A percentile compares a stretch with the other conserved stretches of the same genome.
Evolutionary conservation across 495 filamentous ascomycete species (phyloP).

Genomic region (Penicillium samsonianum): DNA sequence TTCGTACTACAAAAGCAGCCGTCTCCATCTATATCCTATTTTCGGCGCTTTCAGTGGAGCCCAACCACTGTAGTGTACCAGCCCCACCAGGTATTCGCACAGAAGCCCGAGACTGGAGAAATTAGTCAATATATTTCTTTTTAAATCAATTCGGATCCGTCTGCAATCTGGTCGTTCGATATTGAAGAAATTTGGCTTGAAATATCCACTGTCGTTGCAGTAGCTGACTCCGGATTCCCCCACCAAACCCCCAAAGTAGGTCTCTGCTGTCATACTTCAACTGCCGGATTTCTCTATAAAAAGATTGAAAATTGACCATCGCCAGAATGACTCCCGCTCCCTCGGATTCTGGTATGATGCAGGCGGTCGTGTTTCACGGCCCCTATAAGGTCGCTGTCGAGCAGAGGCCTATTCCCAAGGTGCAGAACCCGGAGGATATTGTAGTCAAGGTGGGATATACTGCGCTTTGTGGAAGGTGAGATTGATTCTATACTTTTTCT

Average conservation of each 20-base stretch:
- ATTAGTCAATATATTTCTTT: conserved; percentile 4
- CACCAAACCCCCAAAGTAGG: neutral
- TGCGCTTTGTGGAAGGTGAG: conserved; percentile 87
- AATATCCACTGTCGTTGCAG: neutral
- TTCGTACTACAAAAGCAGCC: neutral
- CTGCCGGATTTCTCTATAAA: neutral
- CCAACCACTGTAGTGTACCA: neutral
- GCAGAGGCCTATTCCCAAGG: conserved; percentile 51
- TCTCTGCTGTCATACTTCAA: neutral
- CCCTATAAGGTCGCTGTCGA: conserved; percentile 51
- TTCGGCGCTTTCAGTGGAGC: conserved; percentile 5
- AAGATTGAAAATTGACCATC: neutral
- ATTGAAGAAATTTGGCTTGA: neutral
- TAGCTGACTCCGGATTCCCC: neutral
- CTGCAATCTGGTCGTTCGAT: conserved; percentile 2
- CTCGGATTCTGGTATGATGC: conserved; percentile 40
- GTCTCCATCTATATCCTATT: neutral
- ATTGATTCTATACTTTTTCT: conserved; percentile 17
- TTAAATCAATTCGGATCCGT: neutral
- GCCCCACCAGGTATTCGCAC: conserved; percentile 19
- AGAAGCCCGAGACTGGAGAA: conserved; percentile 14
- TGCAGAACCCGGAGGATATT: conserved; percentile 72
- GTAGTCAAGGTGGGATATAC: conserved; percentile 85
- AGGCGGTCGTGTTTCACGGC: conserved; percentile 52
- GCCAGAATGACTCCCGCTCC: conserved; percentile 12